phyloP scores from a whole-genome alignment of 2,329 filamentous ascomycete species.

The Diaporthe velutina region DNA sequence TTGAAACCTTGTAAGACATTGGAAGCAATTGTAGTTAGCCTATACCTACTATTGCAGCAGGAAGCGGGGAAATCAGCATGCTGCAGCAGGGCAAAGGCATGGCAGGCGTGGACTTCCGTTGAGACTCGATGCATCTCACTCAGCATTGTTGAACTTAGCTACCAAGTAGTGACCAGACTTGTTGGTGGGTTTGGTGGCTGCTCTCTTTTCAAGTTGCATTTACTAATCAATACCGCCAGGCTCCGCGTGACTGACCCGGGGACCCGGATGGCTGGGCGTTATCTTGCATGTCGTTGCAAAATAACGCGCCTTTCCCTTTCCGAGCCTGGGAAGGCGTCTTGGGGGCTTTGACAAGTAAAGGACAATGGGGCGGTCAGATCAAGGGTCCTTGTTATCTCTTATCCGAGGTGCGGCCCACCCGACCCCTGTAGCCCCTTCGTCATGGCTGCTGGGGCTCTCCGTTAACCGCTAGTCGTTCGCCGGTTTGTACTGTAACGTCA shows the following conservation, averaged over 20 bases:
- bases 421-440: not conserved
- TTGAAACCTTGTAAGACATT: not conserved
- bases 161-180: not conserved
- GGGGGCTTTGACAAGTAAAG: not conserved
- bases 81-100: not conserved
- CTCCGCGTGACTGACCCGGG: not conserved
- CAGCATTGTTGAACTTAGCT: not conserved
- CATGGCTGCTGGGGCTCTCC: conserved; percentile 6
- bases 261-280: not conserved
- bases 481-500: conserved; percentile 27
- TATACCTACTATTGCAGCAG: not conserved
- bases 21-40: not conserved
- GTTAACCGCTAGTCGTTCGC: conserved; percentile 5
- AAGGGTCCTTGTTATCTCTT: conserved; percentile 24
- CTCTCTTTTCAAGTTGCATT: not conserved
- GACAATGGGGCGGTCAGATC: conserved; percentile 16
- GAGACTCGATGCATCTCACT: not conserved
- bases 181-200: not conserved
- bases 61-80: not conserved
- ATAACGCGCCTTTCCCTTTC: conserved; percentile 10
- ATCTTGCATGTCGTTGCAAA: not conserved
- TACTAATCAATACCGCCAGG: not conserved
- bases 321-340: not conserved
- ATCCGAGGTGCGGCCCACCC: conserved; percentile 11
- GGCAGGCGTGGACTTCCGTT: not conserved